phyloP scores from a whole-genome alignment of 2,329 filamentous ascomycete species.

The Westerdykella ornata region DNA sequence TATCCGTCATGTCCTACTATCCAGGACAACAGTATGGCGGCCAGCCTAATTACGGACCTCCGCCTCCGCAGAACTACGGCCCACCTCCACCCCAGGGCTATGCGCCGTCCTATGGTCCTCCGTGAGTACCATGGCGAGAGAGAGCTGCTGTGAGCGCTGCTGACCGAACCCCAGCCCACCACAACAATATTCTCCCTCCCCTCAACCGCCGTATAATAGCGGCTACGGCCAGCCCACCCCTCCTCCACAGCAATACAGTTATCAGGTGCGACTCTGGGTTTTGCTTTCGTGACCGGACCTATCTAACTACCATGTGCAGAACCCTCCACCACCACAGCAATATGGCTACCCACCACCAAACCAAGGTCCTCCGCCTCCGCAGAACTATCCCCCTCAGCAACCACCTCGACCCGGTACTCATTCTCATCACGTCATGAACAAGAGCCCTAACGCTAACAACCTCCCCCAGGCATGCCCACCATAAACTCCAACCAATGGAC shows the following conservation, averaged over 20 bases:
- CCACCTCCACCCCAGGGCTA: conserved; percentile 25
- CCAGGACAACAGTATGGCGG: conserved; percentile 39
- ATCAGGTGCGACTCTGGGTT: conserved; percentile 28
- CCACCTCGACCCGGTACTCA: conserved; percentile 16
- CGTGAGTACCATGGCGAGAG: conserved; percentile 7
- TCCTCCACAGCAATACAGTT: conserved; percentile 39
- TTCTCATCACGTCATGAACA: neutral
- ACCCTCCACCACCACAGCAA: conserved; percentile 30
- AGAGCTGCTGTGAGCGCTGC: neutral
- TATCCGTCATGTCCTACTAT: conserved; percentile 37
- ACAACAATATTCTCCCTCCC: conserved; percentile 36
- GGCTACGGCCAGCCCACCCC: conserved; percentile 35
- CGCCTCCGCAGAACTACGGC: conserved; percentile 37
- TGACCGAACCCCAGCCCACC: conserved; percentile 17
- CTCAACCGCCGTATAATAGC: conserved; percentile 35
- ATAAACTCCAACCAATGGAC: conserved; percentile 30
- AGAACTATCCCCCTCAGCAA: conserved; percentile 14
- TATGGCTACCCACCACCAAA: conserved; percentile 22
- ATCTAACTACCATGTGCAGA: conserved; percentile 22
- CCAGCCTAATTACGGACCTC: conserved; percentile 33
- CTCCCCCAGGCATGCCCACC: conserved; percentile 46
- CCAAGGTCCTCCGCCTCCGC: conserved; percentile 13
- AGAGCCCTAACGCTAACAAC: conserved; percentile 23
- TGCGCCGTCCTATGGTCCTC: conserved; percentile 23
- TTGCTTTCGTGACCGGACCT: conserved; percentile 1